Evolutionary conservation across 352 stramenopile genomes (phyloP).

Genomic region (Pythium guiyangense): DNA sequence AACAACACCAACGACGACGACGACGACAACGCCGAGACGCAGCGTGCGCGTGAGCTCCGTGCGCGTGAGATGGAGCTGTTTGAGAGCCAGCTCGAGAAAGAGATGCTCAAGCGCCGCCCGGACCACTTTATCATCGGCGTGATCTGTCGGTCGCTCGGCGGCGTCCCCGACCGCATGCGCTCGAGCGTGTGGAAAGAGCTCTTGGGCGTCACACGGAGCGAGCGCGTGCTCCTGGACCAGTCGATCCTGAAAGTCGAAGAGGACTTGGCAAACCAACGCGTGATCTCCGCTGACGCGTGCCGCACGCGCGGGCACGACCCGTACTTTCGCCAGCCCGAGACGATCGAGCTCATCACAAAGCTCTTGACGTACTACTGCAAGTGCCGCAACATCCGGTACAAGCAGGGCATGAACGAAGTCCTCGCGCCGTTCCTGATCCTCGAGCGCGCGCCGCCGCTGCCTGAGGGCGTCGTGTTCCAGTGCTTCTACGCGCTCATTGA

Average conservation of each 20-base stretch:
- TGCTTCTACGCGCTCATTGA: slow-evolving; percentile 89
- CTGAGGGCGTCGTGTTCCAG: slow-evolving; percentile 77
- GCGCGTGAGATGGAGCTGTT: slow-evolving; percentile 14
- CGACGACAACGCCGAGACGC: neutral
- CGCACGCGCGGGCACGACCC: slow-evolving; percentile 80
- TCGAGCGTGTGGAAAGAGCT: slow-evolving; percentile 78
- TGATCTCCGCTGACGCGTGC: slow-evolving; percentile 85
- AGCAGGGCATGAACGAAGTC: slow-evolving; percentile 94
- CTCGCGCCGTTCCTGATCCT: slow-evolving; percentile 89
- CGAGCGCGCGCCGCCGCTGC: slow-evolving; percentile 28
- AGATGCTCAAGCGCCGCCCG: slow-evolving; percentile 64
- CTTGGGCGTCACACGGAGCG: slow-evolving; percentile 58
- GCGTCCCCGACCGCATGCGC: slow-evolving; percentile 48
- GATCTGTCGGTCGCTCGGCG: slow-evolving; percentile 63
- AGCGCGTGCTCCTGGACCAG: slow-evolving; percentile 60
- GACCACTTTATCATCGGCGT: slow-evolving; percentile 74
- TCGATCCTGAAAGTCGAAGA: slow-evolving; percentile 72
- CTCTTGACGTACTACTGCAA: slow-evolving; percentile 94
- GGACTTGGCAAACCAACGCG: slow-evolving; percentile 88
- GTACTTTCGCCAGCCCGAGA: slow-evolving; percentile 69
- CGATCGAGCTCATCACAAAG: slow-evolving; percentile 70
- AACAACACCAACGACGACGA: neutral
- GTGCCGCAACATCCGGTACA: slow-evolving; percentile 85
- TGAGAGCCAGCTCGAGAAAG: slow-evolving; percentile 40
- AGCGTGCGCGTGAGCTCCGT: neutral